A percentile compares a stretch with the other conserved stretches of the same genome.
These are phyloP conservation scores for Trifolium fragiferum DNA, from an alignment of 306 rosid genomes.

Conservation along the genomic window DNA sequence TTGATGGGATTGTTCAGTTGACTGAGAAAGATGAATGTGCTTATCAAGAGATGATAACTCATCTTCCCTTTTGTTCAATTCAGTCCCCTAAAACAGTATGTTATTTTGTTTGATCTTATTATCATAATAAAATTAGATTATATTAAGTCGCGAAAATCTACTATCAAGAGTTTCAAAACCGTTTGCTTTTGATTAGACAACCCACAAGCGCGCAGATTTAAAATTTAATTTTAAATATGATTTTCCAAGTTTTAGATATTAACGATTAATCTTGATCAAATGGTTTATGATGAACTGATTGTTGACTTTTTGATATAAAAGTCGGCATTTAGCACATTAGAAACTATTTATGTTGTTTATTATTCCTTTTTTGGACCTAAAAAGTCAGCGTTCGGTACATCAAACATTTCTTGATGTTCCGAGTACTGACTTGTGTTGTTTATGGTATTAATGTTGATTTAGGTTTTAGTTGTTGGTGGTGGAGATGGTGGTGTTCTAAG, in stretches of 20 bases:
- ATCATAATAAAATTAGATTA: not conserved
- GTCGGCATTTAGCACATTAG: not conserved
- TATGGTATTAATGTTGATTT: not conserved
- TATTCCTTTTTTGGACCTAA: too few species aligned
- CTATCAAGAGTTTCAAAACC: not conserved
- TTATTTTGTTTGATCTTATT: slow-evolving; percentile 13
- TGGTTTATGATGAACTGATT: not conserved
- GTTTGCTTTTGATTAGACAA: not conserved
- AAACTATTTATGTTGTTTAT: not conserved
- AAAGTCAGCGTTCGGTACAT: too few species aligned
- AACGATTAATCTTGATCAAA: not conserved
- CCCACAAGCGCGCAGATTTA: not conserved
- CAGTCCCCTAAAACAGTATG: slow-evolving; percentile 74
- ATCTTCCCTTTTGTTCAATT: slow-evolving; percentile 96
- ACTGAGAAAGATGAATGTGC: slow-evolving; percentile 98
- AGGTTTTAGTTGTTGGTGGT: slow-evolving; percentile 98
- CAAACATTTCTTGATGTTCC: too few species aligned
- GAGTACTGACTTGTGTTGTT: too few species aligned
- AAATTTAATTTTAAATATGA: not conserved
- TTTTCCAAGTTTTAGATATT: not conserved
- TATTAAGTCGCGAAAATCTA: not conserved
- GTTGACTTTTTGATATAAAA: not conserved
- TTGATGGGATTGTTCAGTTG: slow-evolving; percentile 96
- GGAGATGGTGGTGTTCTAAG: slow-evolving; percentile 99
- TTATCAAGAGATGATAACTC: slow-evolving; percentile 98